These are phyloP conservation scores for Flaveria brownii DNA, from an alignment of 129 eudicot species.

Conservation along the genomic window DNA sequence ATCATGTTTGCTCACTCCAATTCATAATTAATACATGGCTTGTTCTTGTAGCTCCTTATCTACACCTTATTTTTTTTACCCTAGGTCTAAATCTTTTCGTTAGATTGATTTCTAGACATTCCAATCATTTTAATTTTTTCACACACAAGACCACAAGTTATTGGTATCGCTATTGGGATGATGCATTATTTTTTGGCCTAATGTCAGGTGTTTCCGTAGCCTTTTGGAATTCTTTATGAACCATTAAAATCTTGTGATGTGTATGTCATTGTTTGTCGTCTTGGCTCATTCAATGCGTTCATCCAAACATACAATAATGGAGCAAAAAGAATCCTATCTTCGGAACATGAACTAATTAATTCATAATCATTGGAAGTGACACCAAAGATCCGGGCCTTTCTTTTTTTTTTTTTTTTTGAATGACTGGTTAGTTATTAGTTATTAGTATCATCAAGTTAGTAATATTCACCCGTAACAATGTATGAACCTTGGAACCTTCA, in stretches of 20 bases:
- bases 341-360: not conserved
- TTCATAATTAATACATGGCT: not conserved
- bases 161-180: not conserved
- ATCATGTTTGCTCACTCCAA: not conserved
- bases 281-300: not conserved
- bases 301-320: conserved; percentile 3
- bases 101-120: not conserved
- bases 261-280: conserved; percentile 2
- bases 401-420: too few species aligned
- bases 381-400: not conserved
- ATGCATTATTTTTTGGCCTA: not conserved
- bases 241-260: conserved; percentile 4
- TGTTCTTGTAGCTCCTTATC: not conserved
- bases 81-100: not conserved
- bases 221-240: conserved; percentile 8
- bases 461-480: too few species aligned
- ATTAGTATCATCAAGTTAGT: too few species aligned
- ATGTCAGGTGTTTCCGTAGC: conserved; percentile 11
- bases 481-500: too few species aligned
- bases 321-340: not conserved
- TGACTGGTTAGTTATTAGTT: too few species aligned
- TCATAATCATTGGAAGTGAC: conserved; percentile 3
- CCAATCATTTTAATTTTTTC: not conserved
- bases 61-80: not conserved
- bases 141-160: not conserved